Evolutionary conservation across 805 yeast species (phyloP).

Genomic region (Tanozyma kutaoensis): DNA sequence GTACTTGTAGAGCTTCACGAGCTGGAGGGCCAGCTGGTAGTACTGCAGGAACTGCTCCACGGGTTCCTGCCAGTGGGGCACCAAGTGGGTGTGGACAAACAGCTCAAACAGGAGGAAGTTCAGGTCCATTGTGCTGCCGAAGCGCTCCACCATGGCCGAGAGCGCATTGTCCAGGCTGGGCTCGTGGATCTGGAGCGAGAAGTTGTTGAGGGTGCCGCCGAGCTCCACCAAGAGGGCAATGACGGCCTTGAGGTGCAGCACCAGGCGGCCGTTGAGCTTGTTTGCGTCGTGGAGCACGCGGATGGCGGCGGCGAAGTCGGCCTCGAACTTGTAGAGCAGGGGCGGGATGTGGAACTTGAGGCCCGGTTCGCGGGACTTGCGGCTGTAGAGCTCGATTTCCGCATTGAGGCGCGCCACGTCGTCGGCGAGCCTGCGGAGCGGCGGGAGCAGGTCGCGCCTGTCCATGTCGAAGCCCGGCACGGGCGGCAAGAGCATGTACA

Average conservation of each 20-base stretch:
- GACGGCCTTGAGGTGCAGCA: slow-evolving; percentile 25
- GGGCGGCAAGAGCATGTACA: slow-evolving; percentile 34
- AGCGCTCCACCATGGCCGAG: slow-evolving; percentile 28
- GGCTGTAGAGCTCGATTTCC: slow-evolving; percentile 17
- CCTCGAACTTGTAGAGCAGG: slow-evolving; percentile 19
- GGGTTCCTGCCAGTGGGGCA: slow-evolving; percentile 37
- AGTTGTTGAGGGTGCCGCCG: slow-evolving; percentile 45
- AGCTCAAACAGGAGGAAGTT: slow-evolving; percentile 36
- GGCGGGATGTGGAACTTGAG: slow-evolving; percentile 16
- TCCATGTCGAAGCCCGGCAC: slow-evolving; percentile 24
- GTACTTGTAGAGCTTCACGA: slow-evolving; percentile 35
- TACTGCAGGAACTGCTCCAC: slow-evolving; percentile 34
- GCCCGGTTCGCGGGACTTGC: slow-evolving; percentile 6
- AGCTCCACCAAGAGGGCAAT: slow-evolving; percentile 31
- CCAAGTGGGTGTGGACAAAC: slow-evolving; percentile 21
- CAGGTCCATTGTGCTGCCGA: slow-evolving; percentile 40
- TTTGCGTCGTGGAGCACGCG: slow-evolving; percentile 22
- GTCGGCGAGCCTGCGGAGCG: slow-evolving; percentile 19
- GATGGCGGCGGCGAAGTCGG: slow-evolving; percentile 17
- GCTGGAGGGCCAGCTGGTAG: slow-evolving; percentile 26
- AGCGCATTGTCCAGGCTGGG: slow-evolving; percentile 11
- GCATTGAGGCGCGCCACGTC: slow-evolving; percentile 19
- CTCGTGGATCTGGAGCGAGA: slow-evolving; percentile 30
- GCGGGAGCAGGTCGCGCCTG: slow-evolving; percentile 15
- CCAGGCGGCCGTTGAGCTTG: slow-evolving; percentile 19